These are phyloP conservation scores for Pseudogymnoascus sp. DNA, from an alignment of 2,329 filamentous ascomycete species.

Conservation along the genomic window DNA sequence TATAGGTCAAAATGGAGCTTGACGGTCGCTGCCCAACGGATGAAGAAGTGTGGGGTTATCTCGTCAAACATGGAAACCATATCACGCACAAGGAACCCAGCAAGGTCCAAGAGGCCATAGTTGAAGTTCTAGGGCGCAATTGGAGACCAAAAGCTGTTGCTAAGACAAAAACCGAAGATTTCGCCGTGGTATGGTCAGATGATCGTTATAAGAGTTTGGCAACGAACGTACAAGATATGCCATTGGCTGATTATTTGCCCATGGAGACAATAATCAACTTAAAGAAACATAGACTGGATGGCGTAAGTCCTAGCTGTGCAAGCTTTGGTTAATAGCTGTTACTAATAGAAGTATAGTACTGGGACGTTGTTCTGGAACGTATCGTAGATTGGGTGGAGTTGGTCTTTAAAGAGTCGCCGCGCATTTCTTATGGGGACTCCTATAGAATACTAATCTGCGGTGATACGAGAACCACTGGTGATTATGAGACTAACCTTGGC, in stretches of 20 bases:
- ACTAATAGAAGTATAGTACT: not conserved
- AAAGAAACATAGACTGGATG: not conserved
- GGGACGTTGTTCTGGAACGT: not conserved
- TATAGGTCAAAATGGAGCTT: not conserved
- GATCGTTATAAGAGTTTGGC: not conserved
- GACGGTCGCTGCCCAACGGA: not conserved
- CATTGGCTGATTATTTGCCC: not conserved
- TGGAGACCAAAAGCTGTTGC: not conserved
- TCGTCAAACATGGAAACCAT: not conserved
- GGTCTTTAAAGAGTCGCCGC: not conserved
- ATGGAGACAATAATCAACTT: not conserved
- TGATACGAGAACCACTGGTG: not conserved
- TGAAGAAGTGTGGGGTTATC: not conserved
- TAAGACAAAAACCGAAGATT: not conserved
- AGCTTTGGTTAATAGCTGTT: not conserved
- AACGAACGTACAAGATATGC: not conserved
- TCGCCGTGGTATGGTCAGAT: not conserved
- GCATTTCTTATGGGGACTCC: not conserved
- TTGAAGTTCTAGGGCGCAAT: not conserved
- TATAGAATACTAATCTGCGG: not conserved
- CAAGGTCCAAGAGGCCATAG: not conserved
- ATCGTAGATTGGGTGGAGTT: not conserved
- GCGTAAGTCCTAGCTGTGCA: not conserved
- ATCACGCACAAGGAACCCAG: not conserved
- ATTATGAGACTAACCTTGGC: not conserved